A percentile compares a stretch with the other conserved stretches of the same genome.
Evolutionary conservation across 1,139 yeast genomes (phyloP).

Genomic region (Pneumocystis wakefieldiae): DNA sequence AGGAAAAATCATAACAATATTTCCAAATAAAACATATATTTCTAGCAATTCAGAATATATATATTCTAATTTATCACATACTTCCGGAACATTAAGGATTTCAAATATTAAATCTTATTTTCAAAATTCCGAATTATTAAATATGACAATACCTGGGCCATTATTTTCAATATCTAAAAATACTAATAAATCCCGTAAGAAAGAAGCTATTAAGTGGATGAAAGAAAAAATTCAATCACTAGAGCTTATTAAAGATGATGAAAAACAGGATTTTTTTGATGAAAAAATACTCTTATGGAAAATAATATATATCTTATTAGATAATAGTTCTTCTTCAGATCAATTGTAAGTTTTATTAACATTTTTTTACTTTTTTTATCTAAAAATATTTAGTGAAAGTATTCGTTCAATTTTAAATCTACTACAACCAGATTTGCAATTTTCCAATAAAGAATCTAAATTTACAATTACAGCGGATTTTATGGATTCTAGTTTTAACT

Average conservation of each 20-base stretch:
- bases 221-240: slow-evolving; percentile 23
- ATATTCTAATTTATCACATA: background rate
- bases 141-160: background rate
- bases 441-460: slow-evolving; percentile 14
- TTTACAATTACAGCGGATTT: slow-evolving; percentile 20
- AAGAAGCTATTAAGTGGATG: slow-evolving; percentile 42
- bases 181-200: background rate
- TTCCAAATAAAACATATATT: slow-evolving; percentile 24
- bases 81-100: background rate
- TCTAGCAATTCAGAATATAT: slow-evolving; percentile 3
- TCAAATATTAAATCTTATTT: background rate
- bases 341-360: background rate
- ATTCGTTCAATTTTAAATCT: slow-evolving; percentile 16
- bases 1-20: slow-evolving; percentile 31
- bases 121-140: background rate
- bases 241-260: slow-evolving; percentile 11
- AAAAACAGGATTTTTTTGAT: slow-evolving; percentile 13
- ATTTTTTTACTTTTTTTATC: slow-evolving; percentile 6
- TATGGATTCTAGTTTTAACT: slow-evolving; percentile 10
- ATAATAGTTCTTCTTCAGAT: slow-evolving; percentile 15
- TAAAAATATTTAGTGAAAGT: slow-evolving; percentile 7
- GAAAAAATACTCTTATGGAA: slow-evolving; percentile 23
- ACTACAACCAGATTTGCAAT: slow-evolving; percentile 13
- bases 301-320: slow-evolving; percentile 19
- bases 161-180: background rate